Base-by-base conservation (phyloP, 192 early-diverging fungal species). In the Coemansia pectinata region DNA sequence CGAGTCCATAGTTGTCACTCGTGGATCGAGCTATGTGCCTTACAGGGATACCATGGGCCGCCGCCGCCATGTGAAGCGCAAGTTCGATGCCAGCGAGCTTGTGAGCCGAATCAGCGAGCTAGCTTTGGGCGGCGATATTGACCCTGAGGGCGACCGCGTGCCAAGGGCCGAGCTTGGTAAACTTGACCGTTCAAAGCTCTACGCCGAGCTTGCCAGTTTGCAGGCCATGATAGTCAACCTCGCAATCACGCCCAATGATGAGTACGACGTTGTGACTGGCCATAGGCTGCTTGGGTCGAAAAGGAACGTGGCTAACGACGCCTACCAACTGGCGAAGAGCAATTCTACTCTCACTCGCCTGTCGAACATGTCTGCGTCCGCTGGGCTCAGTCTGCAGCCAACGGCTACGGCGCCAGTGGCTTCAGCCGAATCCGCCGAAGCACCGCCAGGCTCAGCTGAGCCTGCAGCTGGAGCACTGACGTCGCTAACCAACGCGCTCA, bases 221-320 rank as follows among this genome's bases (percentile, higher is more conserved):
- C 76, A 72, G 60, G 66, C 81, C 8, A 70, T 70, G 55, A 21
- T 75, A 5, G 41, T 67, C 19, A 78, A 83, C n/a, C 60, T 83
- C 12, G 66, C 65, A 14, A 60, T 83, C 57, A 75, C 81, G 5
- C 81, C 81, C 10, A 52, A 66, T 23, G 44, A 70, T 29, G 68
- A 78, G 47, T 83, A 83, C 42, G 68, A 67, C 17, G 81, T 70
- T 6, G 55, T 48, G 1, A 42, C 29, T 1, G 81, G 76, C 2
- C 66, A 78, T 15, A 14, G 17, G 47, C 48, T 83, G 27, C 59
- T 83, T 11, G 15, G 39, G 19, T 23, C 39, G 0, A 67, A 72
- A 14, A 29, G 27, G 27, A 27, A 5, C 4, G 42, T 38, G 2
- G 68, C 81, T 0, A 40, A 15, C 5, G 25, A 45, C 1, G 72